phyloP scores from a whole-genome alignment of 1,284 basidiomycete species.

The Pisolithus thermaeus region DNA sequence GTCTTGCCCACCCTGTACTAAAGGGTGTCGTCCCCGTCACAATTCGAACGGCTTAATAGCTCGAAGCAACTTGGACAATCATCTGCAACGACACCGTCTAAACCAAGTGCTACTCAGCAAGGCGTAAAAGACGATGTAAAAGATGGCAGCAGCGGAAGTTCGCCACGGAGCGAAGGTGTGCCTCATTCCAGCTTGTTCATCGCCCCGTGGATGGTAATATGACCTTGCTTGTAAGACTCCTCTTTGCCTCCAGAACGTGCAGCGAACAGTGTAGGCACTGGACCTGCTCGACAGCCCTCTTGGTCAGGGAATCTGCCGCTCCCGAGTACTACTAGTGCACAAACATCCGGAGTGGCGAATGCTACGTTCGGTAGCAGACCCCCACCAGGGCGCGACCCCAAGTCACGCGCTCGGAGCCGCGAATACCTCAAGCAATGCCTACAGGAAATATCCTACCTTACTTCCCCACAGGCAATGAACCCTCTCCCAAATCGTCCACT shows the following conservation, averaged over 20 bases:
- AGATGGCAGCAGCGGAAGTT: conserved; percentile 71
- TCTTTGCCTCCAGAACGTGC: conserved; percentile 67
- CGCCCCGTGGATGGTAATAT: background rate
- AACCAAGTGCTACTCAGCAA: conserved; percentile 56
- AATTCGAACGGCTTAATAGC: conserved; percentile 32
- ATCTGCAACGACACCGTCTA: conserved; percentile 51
- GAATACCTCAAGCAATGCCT: conserved; percentile 99
- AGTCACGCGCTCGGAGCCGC: conserved; percentile 88
- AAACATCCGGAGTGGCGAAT: conserved; percentile 8
- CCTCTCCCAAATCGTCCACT: conserved; percentile 85
- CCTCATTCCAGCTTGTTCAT: conserved; percentile 8
- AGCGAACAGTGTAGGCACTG: conserved; percentile 47
- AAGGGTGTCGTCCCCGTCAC: background rate
- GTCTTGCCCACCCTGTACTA: conserved; percentile 11
- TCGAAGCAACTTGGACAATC: conserved; percentile 69
- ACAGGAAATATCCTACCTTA: conserved; percentile 97
- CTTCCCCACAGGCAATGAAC: conserved; percentile 94
- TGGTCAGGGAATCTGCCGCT: conserved; percentile 51
- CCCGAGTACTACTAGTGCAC: conserved; percentile 31
- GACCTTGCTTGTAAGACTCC: conserved; percentile 44
- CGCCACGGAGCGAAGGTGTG: conserved; percentile 75
- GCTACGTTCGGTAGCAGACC: conserved; percentile 59
- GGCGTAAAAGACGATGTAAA: conserved; percentile 68
- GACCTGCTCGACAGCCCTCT: conserved; percentile 45
- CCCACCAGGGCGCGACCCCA: conserved; percentile 80